Conservation (phyloP, 2,329 filamentous ascomycete species). For the Eurotiales sp. region DNA sequence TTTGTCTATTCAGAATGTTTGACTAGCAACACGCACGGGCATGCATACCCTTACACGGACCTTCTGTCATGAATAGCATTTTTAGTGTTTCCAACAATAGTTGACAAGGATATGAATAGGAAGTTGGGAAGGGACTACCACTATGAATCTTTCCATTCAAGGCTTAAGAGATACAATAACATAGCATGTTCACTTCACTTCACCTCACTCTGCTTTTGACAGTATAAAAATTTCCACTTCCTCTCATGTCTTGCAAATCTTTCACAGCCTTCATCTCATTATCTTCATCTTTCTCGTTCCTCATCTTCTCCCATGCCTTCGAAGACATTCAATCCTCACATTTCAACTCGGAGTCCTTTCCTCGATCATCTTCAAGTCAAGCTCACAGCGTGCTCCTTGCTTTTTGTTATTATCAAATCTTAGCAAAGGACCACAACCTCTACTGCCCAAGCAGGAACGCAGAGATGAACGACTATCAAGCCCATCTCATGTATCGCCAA, state of each 20-base stretch:
- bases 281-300: neutral
- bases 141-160: neutral
- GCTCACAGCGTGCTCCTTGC: neutral
- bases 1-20: no score
- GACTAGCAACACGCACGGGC: neutral
- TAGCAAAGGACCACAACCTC: no score
- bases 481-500: conserved; percentile 1
- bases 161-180: neutral
- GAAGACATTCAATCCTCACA: neutral
- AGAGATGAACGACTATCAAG: neutral
- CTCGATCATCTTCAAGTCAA: neutral
- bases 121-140: neutral
- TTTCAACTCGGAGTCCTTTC: neutral
- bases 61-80: neutral
- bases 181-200: neutral
- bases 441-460: no score
- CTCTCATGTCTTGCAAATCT: neutral
- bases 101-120: neutral
- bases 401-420: no score
- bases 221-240: neutral
- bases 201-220: neutral
- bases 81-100: neutral
- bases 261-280: neutral
- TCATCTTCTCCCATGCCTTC: neutral
- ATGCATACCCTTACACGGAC: neutral